Conservation (phyloP, 345 rosid genomes). For the Gossypium anomalum region DNA sequence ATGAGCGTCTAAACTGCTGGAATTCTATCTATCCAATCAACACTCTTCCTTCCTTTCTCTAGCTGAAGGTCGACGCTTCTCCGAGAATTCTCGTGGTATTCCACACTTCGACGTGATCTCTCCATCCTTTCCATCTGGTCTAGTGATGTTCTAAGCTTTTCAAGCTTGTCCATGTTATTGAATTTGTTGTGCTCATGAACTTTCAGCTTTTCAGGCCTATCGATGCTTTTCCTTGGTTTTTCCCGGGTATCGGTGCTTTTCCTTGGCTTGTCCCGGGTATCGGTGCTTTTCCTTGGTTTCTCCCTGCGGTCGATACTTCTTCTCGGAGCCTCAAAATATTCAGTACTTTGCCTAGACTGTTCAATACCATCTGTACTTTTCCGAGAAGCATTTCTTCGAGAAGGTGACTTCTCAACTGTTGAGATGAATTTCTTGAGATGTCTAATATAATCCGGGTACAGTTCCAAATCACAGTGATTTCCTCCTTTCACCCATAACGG, state of each 20-base stretch:
- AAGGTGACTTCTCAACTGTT: slow-evolving; percentile 68
- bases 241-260: slow-evolving; percentile 12
- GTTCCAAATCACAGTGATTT: slow-evolving; percentile 81
- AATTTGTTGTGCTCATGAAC: slow-evolving; percentile 55
- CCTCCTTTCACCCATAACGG: slow-evolving; percentile 94
- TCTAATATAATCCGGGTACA: slow-evolving; percentile 73
- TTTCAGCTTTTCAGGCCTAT: slow-evolving; percentile 41
- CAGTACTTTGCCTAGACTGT: background rate
- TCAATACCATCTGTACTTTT: slow-evolving; percentile 44
- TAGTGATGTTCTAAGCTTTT: slow-evolving; percentile 48
- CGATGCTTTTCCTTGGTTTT: slow-evolving; percentile 26
- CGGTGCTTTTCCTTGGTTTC: slow-evolving; percentile 29
- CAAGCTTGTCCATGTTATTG: slow-evolving; percentile 46
- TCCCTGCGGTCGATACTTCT: slow-evolving; percentile 12
- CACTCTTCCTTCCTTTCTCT: slow-evolving; percentile 78
- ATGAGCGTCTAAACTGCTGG: slow-evolving; percentile 7
- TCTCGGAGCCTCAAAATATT: slow-evolving; percentile 8
- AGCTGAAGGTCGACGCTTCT: slow-evolving; percentile 50
- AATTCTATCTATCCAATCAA: slow-evolving; percentile 61
- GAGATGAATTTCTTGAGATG: slow-evolving; percentile 84
- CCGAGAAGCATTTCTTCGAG: slow-evolving; percentile 52
- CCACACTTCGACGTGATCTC: slow-evolving; percentile 86
- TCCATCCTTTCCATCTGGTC: slow-evolving; percentile 86
- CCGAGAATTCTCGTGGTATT: slow-evolving; percentile 69
- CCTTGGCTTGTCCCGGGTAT: slow-evolving; percentile 23